Evolutionary conservation across 306 rosid genomes (phyloP).

Genomic region (Cicer bijugum): DNA sequence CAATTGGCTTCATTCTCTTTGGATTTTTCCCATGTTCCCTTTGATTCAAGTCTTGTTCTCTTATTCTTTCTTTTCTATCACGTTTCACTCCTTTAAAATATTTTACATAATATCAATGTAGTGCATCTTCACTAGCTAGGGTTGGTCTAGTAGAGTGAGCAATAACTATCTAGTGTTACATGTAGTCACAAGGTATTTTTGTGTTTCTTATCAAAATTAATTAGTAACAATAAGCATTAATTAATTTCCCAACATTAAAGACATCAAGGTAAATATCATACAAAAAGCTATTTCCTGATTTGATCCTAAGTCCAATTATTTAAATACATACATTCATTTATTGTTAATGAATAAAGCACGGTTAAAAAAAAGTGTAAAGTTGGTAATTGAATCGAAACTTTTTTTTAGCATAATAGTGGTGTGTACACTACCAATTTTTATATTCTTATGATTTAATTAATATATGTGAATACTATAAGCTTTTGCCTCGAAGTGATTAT

Average conservation of each 20-base stretch:
- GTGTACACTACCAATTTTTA: constrained; percentile 52
- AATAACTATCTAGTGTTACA: too few relatives aligned
- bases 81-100: constrained; percentile 20
- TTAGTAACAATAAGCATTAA: too few relatives aligned
- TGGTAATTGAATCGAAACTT: constrained; percentile 44
- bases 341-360: constrained; percentile 43
- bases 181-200: too few relatives aligned
- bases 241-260: constrained; percentile 23
- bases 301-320: constrained; percentile 64
- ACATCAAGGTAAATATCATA: constrained; percentile 50
- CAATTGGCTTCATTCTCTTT: constrained; percentile 54
- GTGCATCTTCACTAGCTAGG: neutral
- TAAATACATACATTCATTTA: constrained; percentile 42
- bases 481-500: constrained; percentile 60
- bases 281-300: constrained; percentile 56
- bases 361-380: constrained; percentile 55
- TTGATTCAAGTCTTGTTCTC: constrained; percentile 45
- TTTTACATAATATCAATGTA: neutral
- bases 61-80: neutral
- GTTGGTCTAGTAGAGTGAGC: too few relatives aligned
- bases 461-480: constrained; percentile 38
- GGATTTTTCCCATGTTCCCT: constrained; percentile 65
- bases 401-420: constrained; percentile 66
- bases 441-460: constrained; percentile 27
- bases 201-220: too few relatives aligned